A percentile compares a stretch with the other conserved stretches of the same genome.
Evolutionary conservation across 2,329 filamentous ascomycete species (phyloP).

Genomic region (Ceratocystis harringtonii): DNA sequence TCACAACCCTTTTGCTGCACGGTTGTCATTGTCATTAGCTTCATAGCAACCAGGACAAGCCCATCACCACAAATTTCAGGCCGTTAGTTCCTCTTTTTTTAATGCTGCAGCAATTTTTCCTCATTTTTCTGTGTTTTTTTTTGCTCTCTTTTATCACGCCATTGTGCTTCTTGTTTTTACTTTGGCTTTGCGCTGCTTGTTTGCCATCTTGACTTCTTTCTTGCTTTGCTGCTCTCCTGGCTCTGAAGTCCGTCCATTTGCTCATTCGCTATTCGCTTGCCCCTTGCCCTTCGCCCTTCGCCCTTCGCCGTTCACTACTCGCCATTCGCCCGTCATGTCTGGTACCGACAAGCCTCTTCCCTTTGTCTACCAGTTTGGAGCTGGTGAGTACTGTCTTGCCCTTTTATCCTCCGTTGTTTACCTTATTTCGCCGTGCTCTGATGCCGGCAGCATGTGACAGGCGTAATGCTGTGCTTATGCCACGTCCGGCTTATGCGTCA

Average conservation of each 20-base stretch:
- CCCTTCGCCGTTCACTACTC: neutral
- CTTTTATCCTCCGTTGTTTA: neutral
- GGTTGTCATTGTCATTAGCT: neutral
- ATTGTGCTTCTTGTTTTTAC: neutral
- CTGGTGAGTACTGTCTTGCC: slow-evolving; percentile 38
- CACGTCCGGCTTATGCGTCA: neutral
- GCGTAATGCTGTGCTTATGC: neutral
- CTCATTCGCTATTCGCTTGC: neutral
- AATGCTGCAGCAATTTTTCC: neutral
- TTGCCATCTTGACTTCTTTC: slow-evolving; percentile 2
- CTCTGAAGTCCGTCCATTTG: neutral
- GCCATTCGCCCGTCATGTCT: slow-evolving; percentile 40
- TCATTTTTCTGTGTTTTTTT: slow-evolving; percentile 1
- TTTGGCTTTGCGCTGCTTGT: neutral
- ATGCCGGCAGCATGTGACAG: slow-evolving; percentile 2
- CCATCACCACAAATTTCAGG: slow-evolving; percentile 10
- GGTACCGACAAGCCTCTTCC: slow-evolving; percentile 57
- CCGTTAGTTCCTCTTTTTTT: slow-evolving; percentile 10
- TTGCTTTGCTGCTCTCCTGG: neutral
- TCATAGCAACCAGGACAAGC: neutral
- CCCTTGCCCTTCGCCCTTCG: slow-evolving; percentile 23
- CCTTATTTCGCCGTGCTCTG: neutral
- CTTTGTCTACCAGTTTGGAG: slow-evolving; percentile 89
- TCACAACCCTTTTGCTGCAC: too few relatives aligned
- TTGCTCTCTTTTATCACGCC: neutral